Evolutionary conservation across 306 rosid genomes (phyloP), one percentile per base, ranked within the genome.

Genomic region (Pyrus bretschneideri): DNA sequence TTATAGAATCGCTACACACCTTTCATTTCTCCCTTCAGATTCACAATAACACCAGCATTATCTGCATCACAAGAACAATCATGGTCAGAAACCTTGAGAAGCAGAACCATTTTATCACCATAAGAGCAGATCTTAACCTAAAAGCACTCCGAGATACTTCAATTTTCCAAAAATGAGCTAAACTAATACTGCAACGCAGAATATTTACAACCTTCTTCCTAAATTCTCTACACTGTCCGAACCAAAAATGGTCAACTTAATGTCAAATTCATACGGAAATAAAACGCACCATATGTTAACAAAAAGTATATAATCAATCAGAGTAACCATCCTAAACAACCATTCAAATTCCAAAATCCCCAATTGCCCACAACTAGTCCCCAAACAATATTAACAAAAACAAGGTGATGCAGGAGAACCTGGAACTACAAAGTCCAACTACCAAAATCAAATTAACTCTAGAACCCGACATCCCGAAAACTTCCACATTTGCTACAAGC

Each of bases 11-110:
- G 21, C 11, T 30, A 27, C 8, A 15, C 86, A 88, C 96, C 97
- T 82, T 93, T 93, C 97, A 93, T 91, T 72, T 93, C 96, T 4
- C 98, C 98, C 80, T 93, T 93, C 23, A 96, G 97, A 76, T 93
- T 89, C 45, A 93, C 97, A 74, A 93, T 89, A 3, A 91, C 97
- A 63, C n/a, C n/a, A n/a, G n/a, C n/a, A n/a, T n/a, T n/a, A n/a
- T n/a, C n/a, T n/a, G n/a, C n/a, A n/a, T n/a, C n/a, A n/a, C 49
- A 73, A 15, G 6, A 5, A 3, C 46, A 62, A 22, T 19, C 65
- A 72, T 1, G 23, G 59, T 12, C 69, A 73, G 19, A 55, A 25
- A 9, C 31, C 35, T 60, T 25, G 21, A 25, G 66, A 29, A 60
- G 10, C 19, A 60, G 10, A 60, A 1, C 14, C 18, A n/a, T 5